Conservation (phyloP, 2,329 filamentous ascomycete genomes). For the Didymella arachidicola region DNA sequence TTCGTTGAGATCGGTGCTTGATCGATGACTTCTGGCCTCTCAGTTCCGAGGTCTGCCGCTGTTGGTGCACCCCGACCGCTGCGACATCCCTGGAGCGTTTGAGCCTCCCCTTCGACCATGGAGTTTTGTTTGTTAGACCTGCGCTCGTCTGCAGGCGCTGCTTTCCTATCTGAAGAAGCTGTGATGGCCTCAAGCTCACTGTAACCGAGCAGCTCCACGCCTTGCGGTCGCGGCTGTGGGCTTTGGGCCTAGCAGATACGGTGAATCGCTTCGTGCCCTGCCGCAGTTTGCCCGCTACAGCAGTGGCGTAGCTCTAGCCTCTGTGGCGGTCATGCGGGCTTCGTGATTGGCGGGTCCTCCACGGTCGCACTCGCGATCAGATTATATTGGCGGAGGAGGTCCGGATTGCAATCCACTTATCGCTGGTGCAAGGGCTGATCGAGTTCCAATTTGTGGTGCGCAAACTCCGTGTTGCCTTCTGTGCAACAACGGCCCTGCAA, state of each 20-base stretch:
- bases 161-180: neutral
- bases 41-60: neutral
- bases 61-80: neutral
- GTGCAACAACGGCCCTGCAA: neutral
- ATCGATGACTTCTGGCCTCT: neutral
- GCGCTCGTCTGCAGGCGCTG: neutral
- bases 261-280: neutral
- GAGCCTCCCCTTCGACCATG: slow-evolving; percentile 7
- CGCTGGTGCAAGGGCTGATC: neutral
- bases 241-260: neutral
- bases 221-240: neutral
- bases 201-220: neutral
- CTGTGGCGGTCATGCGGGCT: neutral
- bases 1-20: neutral
- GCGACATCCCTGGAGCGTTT: slow-evolving; percentile 1
- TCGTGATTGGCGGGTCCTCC: neutral
- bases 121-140: neutral
- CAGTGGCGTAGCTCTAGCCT: neutral
- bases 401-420: neutral
- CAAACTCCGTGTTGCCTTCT: too few species aligned
- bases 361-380: neutral
- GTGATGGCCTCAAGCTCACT: slow-evolving; percentile 1
- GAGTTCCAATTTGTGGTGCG: neutral
- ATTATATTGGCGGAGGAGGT: neutral
- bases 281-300: neutral